phyloP scores from a whole-genome alignment of 1,284 basidiomycete species.

The Coniferiporia sulphurascens region DNA sequence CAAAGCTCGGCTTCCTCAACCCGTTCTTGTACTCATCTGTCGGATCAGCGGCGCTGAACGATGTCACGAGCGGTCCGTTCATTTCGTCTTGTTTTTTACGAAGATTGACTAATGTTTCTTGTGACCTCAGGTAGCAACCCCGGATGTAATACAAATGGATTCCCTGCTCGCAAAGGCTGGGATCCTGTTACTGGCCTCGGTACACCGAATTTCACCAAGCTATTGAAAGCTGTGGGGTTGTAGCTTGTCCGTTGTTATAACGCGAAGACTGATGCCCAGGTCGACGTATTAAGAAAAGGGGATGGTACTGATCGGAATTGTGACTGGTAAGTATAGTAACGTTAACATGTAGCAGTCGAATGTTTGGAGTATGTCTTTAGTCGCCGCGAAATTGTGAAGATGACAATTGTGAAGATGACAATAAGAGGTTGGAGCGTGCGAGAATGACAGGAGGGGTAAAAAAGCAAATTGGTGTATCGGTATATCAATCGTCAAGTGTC shows the following conservation, averaged over 20 bases:
- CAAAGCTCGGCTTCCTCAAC: slow-evolving; percentile 39
- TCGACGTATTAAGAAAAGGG: no score
- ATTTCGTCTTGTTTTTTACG: not conserved
- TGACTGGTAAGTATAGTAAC: no score
- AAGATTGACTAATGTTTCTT: not conserved
- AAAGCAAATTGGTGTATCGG: no score
- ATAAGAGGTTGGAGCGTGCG: no score
- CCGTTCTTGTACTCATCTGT: slow-evolving; percentile 34
- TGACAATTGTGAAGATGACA: no score
- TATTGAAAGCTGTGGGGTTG: slow-evolving; percentile 27
- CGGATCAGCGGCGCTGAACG: slow-evolving; percentile 27
- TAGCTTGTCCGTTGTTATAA: not conserved
- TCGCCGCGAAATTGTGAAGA: no score
- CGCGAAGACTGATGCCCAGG: no score
- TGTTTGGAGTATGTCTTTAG: no score
- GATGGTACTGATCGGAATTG: no score
- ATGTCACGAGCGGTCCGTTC: slow-evolving; percentile 27
- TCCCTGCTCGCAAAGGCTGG: slow-evolving; percentile 32
- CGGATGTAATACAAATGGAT: slow-evolving; percentile 32
- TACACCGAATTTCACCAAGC: slow-evolving; percentile 32
- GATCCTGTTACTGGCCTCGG: slow-evolving; percentile 35
- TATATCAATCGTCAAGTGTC: no score
- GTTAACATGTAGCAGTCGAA: no score
- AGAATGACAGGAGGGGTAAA: no score
- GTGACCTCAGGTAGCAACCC: slow-evolving; percentile 17